Conservation (phyloP, 768 basidiomycete species). For the Termitomyces titanicus region DNA sequence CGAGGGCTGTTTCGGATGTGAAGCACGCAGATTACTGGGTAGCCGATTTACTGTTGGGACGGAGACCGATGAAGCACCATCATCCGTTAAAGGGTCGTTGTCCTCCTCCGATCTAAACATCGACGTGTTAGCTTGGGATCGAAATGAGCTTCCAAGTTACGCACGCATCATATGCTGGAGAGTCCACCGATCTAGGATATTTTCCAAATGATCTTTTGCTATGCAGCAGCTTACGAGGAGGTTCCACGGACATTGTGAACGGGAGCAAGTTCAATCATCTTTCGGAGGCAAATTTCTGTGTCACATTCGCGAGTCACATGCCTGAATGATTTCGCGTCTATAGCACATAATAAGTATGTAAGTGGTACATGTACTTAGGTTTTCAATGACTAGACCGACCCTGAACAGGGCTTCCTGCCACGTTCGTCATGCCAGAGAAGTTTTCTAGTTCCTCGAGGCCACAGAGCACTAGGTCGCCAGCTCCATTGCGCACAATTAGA, state of each 20-base stretch:
- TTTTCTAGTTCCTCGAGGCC: background rate
- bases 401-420: background rate
- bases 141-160: conserved; percentile 1
- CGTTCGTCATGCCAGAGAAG: conserved; percentile 14
- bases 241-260: conserved; percentile 22
- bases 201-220: conserved; percentile 71
- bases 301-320: conserved; percentile 8
- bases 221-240: conserved; percentile 39
- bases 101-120: conserved; percentile 73
- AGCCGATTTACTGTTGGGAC: conserved; percentile 31
- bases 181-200: conserved; percentile 58
- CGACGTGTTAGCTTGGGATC: background rate
- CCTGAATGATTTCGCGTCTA: background rate
- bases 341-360: too few species aligned
- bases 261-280: background rate
- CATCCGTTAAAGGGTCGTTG: conserved; percentile 84
- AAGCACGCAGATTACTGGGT: conserved; percentile 21
- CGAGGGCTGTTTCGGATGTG: conserved; percentile 27
- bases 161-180: conserved; percentile 75
- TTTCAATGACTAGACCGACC: background rate
- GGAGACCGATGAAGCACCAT: conserved; percentile 52
- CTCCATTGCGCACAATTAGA: background rate
- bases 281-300: conserved; percentile 12
- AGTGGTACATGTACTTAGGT: too few species aligned
- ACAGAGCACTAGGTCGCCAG: background rate